phyloP scores from a whole-genome alignment of 352 stramenopile genomes.

The Pythium oligandrum region DNA sequence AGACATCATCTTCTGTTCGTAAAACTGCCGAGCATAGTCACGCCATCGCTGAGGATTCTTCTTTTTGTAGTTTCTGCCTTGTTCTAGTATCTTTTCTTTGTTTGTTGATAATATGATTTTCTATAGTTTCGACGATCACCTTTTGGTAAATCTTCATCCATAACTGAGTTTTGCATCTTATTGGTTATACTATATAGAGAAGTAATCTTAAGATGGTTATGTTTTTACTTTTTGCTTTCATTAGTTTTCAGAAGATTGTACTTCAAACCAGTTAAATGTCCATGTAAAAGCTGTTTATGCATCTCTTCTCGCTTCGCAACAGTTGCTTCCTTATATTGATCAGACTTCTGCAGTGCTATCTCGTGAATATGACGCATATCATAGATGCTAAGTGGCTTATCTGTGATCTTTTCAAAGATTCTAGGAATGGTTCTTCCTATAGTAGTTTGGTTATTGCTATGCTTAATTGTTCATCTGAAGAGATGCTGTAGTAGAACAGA shows the following conservation, averaged over 20 bases:
- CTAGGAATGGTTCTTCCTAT: slow-evolving; percentile 8
- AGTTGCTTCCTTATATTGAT: slow-evolving; percentile 8
- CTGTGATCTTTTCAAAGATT: slow-evolving; percentile 10
- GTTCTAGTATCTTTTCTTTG: slow-evolving; percentile 8
- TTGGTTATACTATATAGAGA: slow-evolving; percentile 11
- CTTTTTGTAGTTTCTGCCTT: slow-evolving; percentile 6
- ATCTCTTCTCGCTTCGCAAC: slow-evolving; percentile 6
- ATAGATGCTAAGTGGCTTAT: slow-evolving; percentile 7
- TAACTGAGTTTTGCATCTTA: slow-evolving; percentile 8
- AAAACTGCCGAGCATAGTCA: slow-evolving; percentile 9
- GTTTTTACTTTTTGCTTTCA: slow-evolving; percentile 5
- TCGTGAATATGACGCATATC: slow-evolving; percentile 8
- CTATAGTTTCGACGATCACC: slow-evolving; percentile 8
- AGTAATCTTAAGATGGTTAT: slow-evolving; percentile 9
- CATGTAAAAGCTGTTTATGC: slow-evolving; percentile 6
- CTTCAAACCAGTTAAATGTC: slow-evolving; percentile 6
- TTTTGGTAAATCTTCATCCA: slow-evolving; percentile 10
- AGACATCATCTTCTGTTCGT: slow-evolving; percentile 9
- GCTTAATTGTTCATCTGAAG: slow-evolving; percentile 9
- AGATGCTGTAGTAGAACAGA: slow-evolving; percentile 10
- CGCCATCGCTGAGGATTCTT: slow-evolving; percentile 8
- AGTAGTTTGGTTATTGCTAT: slow-evolving; percentile 12
- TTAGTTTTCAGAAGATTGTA: slow-evolving; percentile 5
- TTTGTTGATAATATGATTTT: slow-evolving; percentile 11
- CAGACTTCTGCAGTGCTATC: slow-evolving; percentile 4